Base-by-base conservation (phyloP, 2,329 filamentous ascomycete species). In the Clonostachys byssicola region DNA sequence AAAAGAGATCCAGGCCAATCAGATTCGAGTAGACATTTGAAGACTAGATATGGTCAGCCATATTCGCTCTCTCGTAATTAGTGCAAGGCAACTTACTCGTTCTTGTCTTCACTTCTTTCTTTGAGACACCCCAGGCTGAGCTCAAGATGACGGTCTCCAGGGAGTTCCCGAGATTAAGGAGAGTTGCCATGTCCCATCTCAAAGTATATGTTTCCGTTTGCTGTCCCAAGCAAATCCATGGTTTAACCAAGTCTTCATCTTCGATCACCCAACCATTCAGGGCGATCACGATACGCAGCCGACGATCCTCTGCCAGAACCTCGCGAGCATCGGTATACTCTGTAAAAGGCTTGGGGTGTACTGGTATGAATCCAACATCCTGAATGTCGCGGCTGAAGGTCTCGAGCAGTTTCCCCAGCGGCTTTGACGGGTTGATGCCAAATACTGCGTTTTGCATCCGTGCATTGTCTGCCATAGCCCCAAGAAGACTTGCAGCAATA, bases 371-470 rank as follows among this genome's bases (percentile, higher is more conserved):
- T 1, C 83, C 89, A 64, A 96, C 95, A 60, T 97, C 92, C 56
- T 89, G 83, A 14, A 97, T 85, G 53, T 96, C 90, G 55, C 83
- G 84, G 12, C 87, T 80, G 62, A 95, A 95, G n/a, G 85, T 77
- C 53, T 96, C 89, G 76, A 96, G 88, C 75, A 92, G 89, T 62
- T 91, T 86, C 45, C 85, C 83, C 1, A 88, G 88, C 76, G 95
- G 92, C 35, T 85, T 81, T 2, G 86, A 84, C 40, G 88, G 88
- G 60, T 95, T 96, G n/a, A 94, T 89, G 9, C 94, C 94, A 59
- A 97, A 96, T 38, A 97, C 71, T 36, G 87, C 83, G 14, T 92
- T 92, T 33, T 96, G 86, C 40, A 91, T 73, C 14, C 94, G 79
- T 6, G 85, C 81, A 51, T 87, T 94, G 36, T 92, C 85, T 3